A percentile compares a stretch with the other conserved stretches of the same genome.
Conservation (phyloP, 768 basidiomycete genomes). For the Kwoniella heveanensis region DNA sequence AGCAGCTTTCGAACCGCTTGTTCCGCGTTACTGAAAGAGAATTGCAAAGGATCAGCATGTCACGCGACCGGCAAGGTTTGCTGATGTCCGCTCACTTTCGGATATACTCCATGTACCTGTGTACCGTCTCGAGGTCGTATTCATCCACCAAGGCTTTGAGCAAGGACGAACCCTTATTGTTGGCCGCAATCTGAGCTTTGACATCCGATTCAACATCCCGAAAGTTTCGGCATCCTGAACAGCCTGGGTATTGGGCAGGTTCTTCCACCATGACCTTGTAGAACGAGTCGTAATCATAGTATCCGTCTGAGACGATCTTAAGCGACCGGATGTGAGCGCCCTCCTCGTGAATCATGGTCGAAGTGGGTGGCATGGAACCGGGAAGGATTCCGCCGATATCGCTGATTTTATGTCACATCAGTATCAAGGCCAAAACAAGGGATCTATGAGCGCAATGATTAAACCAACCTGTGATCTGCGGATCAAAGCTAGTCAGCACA, state of each 20-base stretch:
- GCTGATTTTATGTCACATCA: not conserved
- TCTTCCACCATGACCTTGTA: constrained; percentile 73
- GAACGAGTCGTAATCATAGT: constrained; percentile 74
- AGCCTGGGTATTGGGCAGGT: constrained; percentile 34
- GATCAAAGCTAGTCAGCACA: not conserved
- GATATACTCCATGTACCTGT: constrained; percentile 74
- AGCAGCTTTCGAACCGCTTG: constrained; percentile 77
- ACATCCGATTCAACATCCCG: constrained; percentile 20
- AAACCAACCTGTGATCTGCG: not conserved
- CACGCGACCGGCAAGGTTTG: too few species aligned
- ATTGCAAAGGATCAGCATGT: not conserved
- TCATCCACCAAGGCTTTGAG: constrained; percentile 84
- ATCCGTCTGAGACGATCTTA: constrained; percentile 80
- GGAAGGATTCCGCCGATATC: constrained; percentile 80
- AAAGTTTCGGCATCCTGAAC: constrained; percentile 26
- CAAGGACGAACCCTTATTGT: constrained; percentile 85
- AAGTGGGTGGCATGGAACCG: constrained; percentile 90
- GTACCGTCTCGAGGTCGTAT: constrained; percentile 80
- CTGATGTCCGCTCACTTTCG: constrained; percentile 17
- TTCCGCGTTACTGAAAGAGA: constrained; percentile 69
- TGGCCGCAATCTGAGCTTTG: constrained; percentile 54
- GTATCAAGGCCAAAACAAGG: constrained; percentile 56
- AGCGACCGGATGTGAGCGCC: constrained; percentile 88
- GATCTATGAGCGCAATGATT: too few species aligned
- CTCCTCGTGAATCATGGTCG: constrained; percentile 88